Evolutionary conservation across 2,329 filamentous ascomycete species (phyloP).

Genomic region (Hypoxylon sp.): DNA sequence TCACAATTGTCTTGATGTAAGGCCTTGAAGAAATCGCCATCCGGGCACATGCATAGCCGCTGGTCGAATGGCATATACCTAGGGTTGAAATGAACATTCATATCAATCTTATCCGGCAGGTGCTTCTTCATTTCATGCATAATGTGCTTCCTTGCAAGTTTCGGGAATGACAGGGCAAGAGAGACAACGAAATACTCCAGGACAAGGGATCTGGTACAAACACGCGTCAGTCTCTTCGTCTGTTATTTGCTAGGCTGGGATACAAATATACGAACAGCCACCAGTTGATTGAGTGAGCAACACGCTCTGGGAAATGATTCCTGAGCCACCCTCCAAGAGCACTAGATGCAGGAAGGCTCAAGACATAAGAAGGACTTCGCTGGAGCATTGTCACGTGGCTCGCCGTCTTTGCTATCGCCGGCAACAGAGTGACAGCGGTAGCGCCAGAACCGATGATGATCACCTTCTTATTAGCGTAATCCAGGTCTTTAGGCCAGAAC

Average conservation of each 20-base stretch:
- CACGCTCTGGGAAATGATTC: conserved; percentile 59
- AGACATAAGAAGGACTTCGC: conserved; percentile 80
- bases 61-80: conserved; percentile 75
- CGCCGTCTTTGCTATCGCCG: conserved; percentile 75
- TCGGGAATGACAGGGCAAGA: conserved; percentile 66
- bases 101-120: conserved; percentile 63
- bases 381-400: conserved; percentile 83
- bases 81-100: conserved; percentile 68
- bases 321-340: conserved; percentile 56
- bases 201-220: conserved; percentile 51
- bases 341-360: conserved; percentile 66
- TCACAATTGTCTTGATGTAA: conserved; percentile 59
- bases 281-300: conserved; percentile 62
- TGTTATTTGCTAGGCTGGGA: not conserved
- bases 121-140: conserved; percentile 59
- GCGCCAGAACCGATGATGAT: conserved; percentile 84
- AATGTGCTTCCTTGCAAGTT: conserved; percentile 61
- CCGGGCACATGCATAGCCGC: conserved; percentile 71
- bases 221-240: not conserved
- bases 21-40: conserved; percentile 62
- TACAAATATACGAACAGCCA: conserved; percentile 52
- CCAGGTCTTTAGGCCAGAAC: conserved; percentile 79
- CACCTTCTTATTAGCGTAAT: conserved; percentile 76
- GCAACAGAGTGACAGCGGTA: conserved; percentile 83
- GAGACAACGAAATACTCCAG: conserved; percentile 57